Conservation (phyloP, 768 basidiomycete species). For the Fomitopsis serialis region DNA sequence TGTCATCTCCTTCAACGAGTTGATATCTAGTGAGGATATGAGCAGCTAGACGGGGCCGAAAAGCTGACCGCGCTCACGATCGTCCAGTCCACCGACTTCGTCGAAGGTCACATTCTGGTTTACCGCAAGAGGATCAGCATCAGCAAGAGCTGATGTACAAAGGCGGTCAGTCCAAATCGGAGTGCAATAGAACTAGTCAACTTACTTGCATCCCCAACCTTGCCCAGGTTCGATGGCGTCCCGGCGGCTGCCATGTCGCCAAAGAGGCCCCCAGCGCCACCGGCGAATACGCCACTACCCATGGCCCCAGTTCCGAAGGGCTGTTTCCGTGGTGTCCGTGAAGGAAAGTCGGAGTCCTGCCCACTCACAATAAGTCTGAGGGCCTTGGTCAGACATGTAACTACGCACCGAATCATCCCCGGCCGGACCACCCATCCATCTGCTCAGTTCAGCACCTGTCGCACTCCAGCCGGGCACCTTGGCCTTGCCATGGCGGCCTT, state of each 20-base stretch:
- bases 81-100: conserved; percentile 93
- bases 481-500: conserved; percentile 31
- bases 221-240: conserved; percentile 82
- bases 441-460: conserved; percentile 67
- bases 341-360: conserved; percentile 69
- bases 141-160: conserved; percentile 64
- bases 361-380: conserved; percentile 1
- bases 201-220: conserved; percentile 72
- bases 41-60: too few species aligned
- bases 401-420: conserved; percentile 59
- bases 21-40: conserved; percentile 59
- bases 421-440: conserved; percentile 66
- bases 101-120: conserved; percentile 94
- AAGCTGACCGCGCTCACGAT: conserved; percentile 52
- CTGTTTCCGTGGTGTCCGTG: conserved; percentile 65
- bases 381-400: neutral
- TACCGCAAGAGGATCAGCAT: conserved; percentile 93
- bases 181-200: conserved; percentile 9
- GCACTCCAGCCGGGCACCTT: conserved; percentile 75
- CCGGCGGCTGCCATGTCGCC: conserved; percentile 67
- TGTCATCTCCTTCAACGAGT: conserved; percentile 98
- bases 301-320: conserved; percentile 41
- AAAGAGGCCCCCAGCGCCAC: conserved; percentile 49
- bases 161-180: conserved; percentile 14
- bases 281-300: conserved; percentile 50